phyloP scores from a whole-genome alignment of 139 green algal species.

The Chlorella ohadii region DNA sequence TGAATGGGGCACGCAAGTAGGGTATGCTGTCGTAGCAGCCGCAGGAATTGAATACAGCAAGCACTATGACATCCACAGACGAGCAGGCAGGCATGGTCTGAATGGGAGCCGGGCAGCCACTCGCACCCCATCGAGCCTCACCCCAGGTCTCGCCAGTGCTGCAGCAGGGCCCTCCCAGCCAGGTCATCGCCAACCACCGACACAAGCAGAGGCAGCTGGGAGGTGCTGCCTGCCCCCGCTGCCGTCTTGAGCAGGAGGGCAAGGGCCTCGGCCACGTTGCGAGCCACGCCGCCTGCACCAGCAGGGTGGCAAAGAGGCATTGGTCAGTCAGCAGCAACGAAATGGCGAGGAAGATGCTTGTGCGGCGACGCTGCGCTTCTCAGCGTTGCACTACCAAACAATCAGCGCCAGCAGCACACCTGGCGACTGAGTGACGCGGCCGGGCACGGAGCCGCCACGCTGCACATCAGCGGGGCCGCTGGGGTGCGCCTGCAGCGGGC shows the following conservation, averaged over 20 bases:
- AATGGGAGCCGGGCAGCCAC: not conserved
- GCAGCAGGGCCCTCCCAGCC: conserved; percentile 51
- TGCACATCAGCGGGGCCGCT: conserved; percentile 14
- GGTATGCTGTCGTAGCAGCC: not conserved
- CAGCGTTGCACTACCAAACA: no score
- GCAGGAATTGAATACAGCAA: not conserved
- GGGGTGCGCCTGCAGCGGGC: not conserved
- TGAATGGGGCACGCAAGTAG: not conserved
- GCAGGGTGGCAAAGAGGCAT: not conserved
- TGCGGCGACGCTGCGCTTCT: not conserved
- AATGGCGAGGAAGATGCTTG: not conserved
- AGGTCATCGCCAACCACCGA: conserved; percentile 57
- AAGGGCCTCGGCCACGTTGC: conserved; percentile 71
- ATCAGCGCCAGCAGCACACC: not conserved
- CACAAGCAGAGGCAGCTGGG: conserved; percentile 43
- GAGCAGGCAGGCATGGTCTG: no score
- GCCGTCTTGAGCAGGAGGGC: conserved; percentile 26
- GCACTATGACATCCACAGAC: not conserved
- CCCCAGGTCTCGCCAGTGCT: conserved; percentile 26
- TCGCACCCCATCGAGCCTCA: conserved; percentile 8
- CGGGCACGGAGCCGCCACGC: conserved; percentile 47
- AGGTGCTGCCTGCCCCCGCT: not conserved
- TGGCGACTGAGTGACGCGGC: conserved; percentile 51
- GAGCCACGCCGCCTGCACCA: conserved; percentile 56
- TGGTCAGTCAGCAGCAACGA: no score